Base-by-base conservation (phyloP, 176 grass and related monocot genomes). In the Tillandsia leiboldiana region DNA sequence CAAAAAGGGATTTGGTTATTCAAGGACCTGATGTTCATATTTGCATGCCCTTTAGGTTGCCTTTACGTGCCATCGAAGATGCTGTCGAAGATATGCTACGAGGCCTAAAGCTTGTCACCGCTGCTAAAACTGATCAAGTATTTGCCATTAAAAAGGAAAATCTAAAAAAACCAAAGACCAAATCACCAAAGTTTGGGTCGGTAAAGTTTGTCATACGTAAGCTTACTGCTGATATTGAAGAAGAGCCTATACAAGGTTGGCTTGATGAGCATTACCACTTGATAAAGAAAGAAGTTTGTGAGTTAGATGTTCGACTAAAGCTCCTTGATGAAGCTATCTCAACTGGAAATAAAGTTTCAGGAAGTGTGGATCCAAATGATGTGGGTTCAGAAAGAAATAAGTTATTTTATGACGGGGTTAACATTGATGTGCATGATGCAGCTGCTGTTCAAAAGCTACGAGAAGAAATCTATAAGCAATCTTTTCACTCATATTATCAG, bases 211-310 rank as follows among this genome's bases (percentile, higher is more conserved):
- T 93, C 22, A 82, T 99, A 49, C 94, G 84, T 54, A 93, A 84
- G 82, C 69, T 99, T 53, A 87, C 80, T 12, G 89, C 87, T 67
- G 87, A 93, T 90, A 90, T 99, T 74, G 94, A 99, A 69, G 94
- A 99, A 81, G 94, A 99, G 58, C 94, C 94, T 15, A 83, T 99
- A 69, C 94, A 99, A 68, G 94, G 94, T 47, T 99, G 94, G 94
- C 82, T 93, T 24, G 94, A 99, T 75, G 94, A 99, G 68, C 94
- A 99, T 80, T 99, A 99, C 82, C 82, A 87, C 83, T 76, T 99
- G 73, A 90, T 99, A 84, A 90, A 73, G 81, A 93, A 75, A 68
- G 88, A 81, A 79, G 52, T 76, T 64, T 99, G 84, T 82, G 94
- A 99, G 76, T 85, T 79, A 68, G 87, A 62, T 75, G 86, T 88